These are phyloP conservation scores for Clavulina sp. DNA, from an alignment of 768 basidiomycete species.

Conservation along the genomic window DNA sequence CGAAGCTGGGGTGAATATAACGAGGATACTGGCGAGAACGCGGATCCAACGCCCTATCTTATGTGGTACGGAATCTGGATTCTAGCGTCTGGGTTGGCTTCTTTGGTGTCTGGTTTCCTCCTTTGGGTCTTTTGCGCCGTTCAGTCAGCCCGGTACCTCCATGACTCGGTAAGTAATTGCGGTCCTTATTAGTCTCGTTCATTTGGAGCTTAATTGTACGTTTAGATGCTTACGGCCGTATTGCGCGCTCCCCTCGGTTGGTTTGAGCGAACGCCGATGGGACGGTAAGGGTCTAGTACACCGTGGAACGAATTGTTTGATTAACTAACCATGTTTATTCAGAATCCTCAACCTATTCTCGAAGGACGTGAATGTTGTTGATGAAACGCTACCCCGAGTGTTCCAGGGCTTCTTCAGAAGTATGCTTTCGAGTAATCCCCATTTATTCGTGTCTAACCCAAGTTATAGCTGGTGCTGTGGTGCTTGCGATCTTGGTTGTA, in stretches of 20 bases:
- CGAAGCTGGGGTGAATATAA: constrained; percentile 75
- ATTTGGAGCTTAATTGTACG: background rate
- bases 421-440: background rate
- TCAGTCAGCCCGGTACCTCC: constrained; percentile 53
- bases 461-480: constrained; percentile 24
- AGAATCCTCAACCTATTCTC: constrained; percentile 86
- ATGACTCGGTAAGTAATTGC: constrained; percentile 42
- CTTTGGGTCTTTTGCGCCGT: constrained; percentile 68
- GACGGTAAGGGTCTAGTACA: constrained; percentile 32
- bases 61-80: constrained; percentile 53
- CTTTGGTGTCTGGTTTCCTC: constrained; percentile 38
- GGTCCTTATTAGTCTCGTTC: background rate
- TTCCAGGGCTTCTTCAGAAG: constrained; percentile 54
- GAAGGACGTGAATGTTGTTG: constrained; percentile 53
- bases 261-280: constrained; percentile 79
- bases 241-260: constrained; percentile 73
- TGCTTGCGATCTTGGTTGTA: constrained; percentile 29
- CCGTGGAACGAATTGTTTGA: background rate
- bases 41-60: constrained; percentile 38
- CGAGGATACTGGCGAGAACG: constrained; percentile 35
- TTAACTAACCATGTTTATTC: background rate
- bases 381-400: constrained; percentile 64
- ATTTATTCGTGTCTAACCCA: background rate
- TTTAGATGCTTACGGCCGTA: constrained; percentile 59
- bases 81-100: constrained; percentile 34